Conservation (phyloP, 305 asterid genomes). For the Nicotiana rustica region DNA sequence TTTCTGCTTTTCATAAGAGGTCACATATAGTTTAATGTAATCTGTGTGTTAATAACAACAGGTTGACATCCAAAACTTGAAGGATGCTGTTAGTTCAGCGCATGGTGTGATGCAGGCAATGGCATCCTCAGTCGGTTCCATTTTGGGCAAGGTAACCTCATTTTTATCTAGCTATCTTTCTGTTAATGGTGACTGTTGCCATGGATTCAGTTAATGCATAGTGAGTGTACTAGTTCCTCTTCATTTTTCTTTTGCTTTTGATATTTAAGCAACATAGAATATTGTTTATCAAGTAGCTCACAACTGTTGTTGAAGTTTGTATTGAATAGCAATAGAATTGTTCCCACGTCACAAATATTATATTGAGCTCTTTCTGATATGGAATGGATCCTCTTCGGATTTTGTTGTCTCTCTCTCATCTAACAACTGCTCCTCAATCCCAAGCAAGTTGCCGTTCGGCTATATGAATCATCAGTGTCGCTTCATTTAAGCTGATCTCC, state of each 20-base stretch:
- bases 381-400: conserved; percentile 4
- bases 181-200: neutral
- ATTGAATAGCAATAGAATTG: conserved; percentile 3
- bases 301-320: neutral
- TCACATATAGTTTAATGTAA: conserved; percentile 28
- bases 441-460: too few relatives aligned
- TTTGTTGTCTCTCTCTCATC: neutral
- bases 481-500: too few relatives aligned
- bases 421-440: too few relatives aligned
- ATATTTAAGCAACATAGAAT: neutral
- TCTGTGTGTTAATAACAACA: conserved; percentile 42
- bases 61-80: conserved; percentile 78
- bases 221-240: neutral
- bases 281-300: neutral
- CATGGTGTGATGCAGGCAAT: conserved; percentile 80
- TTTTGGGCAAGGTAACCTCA: conserved; percentile 71
- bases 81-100: conserved; percentile 80
- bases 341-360: neutral
- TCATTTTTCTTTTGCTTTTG: neutral
- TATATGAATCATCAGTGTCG: too few relatives aligned
- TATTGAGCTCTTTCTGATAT: neutral
- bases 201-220: conserved; percentile 3
- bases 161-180: conserved; percentile 1
- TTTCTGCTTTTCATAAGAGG: neutral
- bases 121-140: conserved; percentile 60